Base-by-base conservation (phyloP, 2,329 filamentous ascomycete genomes). In the Talaromyces marneffei region DNA sequence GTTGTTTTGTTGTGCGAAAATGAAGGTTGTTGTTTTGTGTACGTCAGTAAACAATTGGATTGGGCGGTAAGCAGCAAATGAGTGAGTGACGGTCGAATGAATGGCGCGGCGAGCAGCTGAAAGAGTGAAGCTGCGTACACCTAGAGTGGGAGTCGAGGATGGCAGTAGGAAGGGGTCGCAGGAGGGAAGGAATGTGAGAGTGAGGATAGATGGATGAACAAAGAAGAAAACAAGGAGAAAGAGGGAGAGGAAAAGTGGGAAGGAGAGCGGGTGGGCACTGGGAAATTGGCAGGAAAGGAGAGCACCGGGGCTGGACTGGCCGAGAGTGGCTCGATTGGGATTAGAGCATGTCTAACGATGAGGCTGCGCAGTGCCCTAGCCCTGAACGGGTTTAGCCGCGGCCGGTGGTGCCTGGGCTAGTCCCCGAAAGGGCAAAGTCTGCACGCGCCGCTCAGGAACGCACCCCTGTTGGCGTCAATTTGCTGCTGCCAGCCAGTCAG, bases 121-220 rank as follows among this genome's bases (percentile, higher is more conserved):
- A 85, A 77, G 84, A 86, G 81, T 86, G 84, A 85, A 86, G 83
- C 83, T 79, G 81, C 83, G 79, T 81, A 75, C 74, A 78, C 78
- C 74, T 76, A 77, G 78, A 74, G 67, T 44, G 53, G 27, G 39
- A 39, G 67, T 64, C 63, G 67, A 66, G 65, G 65, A 67, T 67
- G 12, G 39, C 29, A 10, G 39, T 50, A 35, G 46, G 50, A 59
- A 39, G 56, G n/a, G 31, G 57, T 59, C 60, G 57, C 37, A 52
- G 48, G 33, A 54, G 48, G 37, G 37, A 56, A 62, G 46, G 59
- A 60, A 64, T 65, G 68, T 64, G 64, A 8, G 67, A 65, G 66
- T 67, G 66, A 33, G 55, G 31, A 50, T 27, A 27, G 58, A 57
- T 37, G 53, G 39, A 48, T 18, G 48, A 37, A 55, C 59, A 63